These are phyloP conservation scores for Crithidia expoeki DNA, from an alignment of 208 protist genomes.

Conservation along the genomic window DNA sequence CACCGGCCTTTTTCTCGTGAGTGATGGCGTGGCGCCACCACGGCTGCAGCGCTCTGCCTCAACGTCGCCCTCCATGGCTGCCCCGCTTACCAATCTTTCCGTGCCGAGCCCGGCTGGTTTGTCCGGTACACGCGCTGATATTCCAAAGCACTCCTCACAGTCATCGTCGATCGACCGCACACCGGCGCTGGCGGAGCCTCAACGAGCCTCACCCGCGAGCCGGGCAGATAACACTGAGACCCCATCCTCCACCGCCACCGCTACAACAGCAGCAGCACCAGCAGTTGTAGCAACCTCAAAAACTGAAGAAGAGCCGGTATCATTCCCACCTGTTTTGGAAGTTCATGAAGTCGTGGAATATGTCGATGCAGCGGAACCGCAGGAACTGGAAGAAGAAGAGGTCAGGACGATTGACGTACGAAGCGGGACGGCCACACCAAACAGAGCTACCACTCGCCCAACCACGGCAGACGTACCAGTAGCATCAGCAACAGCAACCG, in stretches of 20 bases:
- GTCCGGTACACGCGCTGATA: neutral
- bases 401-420: neutral
- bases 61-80: conserved; percentile 3
- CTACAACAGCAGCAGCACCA: conserved; percentile 6
- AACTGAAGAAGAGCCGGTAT: neutral
- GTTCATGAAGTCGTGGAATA: neutral
- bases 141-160: neutral
- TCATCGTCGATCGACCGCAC: conserved; percentile 13
- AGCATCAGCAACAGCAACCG: neutral
- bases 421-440: conserved; percentile 12
- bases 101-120: conserved; percentile 5
- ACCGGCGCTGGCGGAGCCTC: conserved; percentile 28
- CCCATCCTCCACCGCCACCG: neutral
- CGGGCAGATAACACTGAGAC: neutral
- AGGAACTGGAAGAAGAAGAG: conserved; percentile 6
- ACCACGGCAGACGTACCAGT: too few species aligned
- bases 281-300: conserved; percentile 10
- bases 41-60: conserved; percentile 48
- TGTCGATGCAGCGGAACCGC: neutral
- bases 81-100: neutral
- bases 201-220: conserved; percentile 14
- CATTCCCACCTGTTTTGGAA: neutral
- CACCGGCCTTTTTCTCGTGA: neutral
- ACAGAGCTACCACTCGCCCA: neutral
- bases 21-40: conserved; percentile 26